Percentiles rank a stretch among this genome's conserved stretches.
These are phyloP conservation scores for Parietaria judaica DNA, from an alignment of 306 rosid genomes.

Conservation along the genomic window DNA sequence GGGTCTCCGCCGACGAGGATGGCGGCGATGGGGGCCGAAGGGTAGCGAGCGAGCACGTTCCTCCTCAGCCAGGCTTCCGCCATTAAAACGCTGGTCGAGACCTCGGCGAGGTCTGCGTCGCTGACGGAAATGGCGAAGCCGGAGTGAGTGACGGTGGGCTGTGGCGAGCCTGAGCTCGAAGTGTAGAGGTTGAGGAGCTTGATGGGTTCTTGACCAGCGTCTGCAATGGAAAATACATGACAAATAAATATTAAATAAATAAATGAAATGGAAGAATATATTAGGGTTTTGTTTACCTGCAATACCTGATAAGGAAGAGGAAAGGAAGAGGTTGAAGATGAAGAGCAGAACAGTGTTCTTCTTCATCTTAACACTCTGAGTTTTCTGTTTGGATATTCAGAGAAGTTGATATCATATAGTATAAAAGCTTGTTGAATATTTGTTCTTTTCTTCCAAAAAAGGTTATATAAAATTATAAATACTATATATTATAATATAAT, in stretches of 20 bases:
- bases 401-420: neutral
- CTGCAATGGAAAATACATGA: slow-evolving; percentile 22
- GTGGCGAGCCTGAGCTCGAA: slow-evolving; percentile 23
- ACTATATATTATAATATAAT: too few species aligned
- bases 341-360: slow-evolving; percentile 1
- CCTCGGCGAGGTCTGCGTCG: slow-evolving; percentile 30
- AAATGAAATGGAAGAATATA: slow-evolving; percentile 2
- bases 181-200: slow-evolving; percentile 39
- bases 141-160: slow-evolving; percentile 24
- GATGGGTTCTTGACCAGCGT: slow-evolving; percentile 41
- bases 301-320: slow-evolving; percentile 24
- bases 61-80: slow-evolving; percentile 77
- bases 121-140: slow-evolving; percentile 52
- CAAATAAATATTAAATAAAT: neutral
- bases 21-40: slow-evolving; percentile 54
- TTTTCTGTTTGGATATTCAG: neutral
- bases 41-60: slow-evolving; percentile 58
- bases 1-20: slow-evolving; percentile 40
- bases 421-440: neutral
- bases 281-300: slow-evolving; percentile 36
- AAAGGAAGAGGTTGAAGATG: slow-evolving; percentile 25
- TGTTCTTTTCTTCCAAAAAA: slow-evolving; percentile 2
- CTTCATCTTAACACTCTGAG: slow-evolving; percentile 9
- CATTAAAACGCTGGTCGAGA: slow-evolving; percentile 43
- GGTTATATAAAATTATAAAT: too few species aligned